Percentiles rank a stretch among this genome's conserved stretches.
Evolutionary conservation across 805 yeast species (phyloP).

Genomic region (Zygoascus tannicola): DNA sequence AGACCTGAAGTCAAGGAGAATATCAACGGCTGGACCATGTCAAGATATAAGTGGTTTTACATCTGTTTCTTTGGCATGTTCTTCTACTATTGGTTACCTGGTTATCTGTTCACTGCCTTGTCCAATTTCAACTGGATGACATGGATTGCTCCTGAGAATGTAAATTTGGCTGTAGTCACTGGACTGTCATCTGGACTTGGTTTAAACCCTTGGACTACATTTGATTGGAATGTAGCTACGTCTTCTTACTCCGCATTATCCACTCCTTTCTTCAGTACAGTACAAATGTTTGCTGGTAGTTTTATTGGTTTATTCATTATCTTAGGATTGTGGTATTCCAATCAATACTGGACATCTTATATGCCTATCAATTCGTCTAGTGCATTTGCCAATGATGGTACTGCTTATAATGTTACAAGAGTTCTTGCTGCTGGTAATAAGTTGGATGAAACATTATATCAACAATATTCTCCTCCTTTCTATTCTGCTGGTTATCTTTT

Average conservation of each 20-base stretch:
- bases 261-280: slow-evolving; percentile 35
- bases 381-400: slow-evolving; percentile 46
- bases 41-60: slow-evolving; percentile 44
- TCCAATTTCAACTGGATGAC: slow-evolving; percentile 55
- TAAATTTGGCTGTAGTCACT: slow-evolving; percentile 50
- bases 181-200: slow-evolving; percentile 50
- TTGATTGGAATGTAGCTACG: slow-evolving; percentile 35
- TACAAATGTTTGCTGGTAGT: slow-evolving; percentile 32
- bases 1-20: slow-evolving; percentile 15
- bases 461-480: slow-evolving; percentile 59
- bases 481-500: slow-evolving; percentile 41
- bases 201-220: slow-evolving; percentile 38
- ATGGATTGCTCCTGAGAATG: slow-evolving; percentile 49
- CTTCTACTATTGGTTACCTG: slow-evolving; percentile 61
- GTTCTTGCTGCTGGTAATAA: slow-evolving; percentile 38
- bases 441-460: slow-evolving; percentile 40
- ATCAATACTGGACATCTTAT: slow-evolving; percentile 51
- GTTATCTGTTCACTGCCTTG: slow-evolving; percentile 52
- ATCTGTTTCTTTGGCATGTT: slow-evolving; percentile 36
- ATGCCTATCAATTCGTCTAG: slow-evolving; percentile 50
- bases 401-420: slow-evolving; percentile 38
- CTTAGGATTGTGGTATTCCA: slow-evolving; percentile 44
- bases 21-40: slow-evolving; percentile 53
- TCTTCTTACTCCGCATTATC: slow-evolving; percentile 28
- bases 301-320: slow-evolving; percentile 40